phyloP scores from a whole-genome alignment of 768 basidiomycete species.

The Psilocybe sp. region DNA sequence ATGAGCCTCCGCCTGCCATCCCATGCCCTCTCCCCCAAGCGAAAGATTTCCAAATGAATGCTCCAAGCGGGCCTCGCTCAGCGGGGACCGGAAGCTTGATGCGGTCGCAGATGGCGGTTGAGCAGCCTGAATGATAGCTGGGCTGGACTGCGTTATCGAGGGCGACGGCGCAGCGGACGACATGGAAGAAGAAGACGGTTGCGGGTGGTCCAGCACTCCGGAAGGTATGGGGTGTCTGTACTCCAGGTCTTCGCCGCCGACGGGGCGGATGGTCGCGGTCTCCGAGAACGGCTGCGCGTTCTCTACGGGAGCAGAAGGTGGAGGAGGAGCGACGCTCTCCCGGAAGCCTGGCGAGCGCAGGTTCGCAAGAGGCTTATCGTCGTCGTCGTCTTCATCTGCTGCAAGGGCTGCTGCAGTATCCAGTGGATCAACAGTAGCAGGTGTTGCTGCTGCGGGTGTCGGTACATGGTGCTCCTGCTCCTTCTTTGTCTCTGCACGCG shows the following conservation, averaged over 20 bases:
- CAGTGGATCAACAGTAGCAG: slow-evolving; percentile 29
- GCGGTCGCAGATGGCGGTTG: slow-evolving; percentile 15
- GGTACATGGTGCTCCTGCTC: neutral
- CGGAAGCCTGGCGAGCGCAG: slow-evolving; percentile 50
- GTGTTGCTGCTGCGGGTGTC: slow-evolving; percentile 10
- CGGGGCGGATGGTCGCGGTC: slow-evolving; percentile 40
- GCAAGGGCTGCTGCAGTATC: slow-evolving; percentile 24
- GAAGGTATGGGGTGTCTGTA: neutral
- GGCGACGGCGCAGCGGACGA: slow-evolving; percentile 3
- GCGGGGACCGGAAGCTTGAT: slow-evolving; percentile 28
- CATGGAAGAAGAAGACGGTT: slow-evolving; percentile 18
- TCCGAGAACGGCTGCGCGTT: slow-evolving; percentile 31
- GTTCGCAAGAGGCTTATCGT: slow-evolving; percentile 25
- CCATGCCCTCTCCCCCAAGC: slow-evolving; percentile 32
- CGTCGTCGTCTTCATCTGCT: slow-evolving; percentile 33
- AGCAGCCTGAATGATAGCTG: slow-evolving; percentile 2
- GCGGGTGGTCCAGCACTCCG: neutral
- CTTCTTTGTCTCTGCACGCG: too few species aligned
- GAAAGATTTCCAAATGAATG: slow-evolving; percentile 36
- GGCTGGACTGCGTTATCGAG: slow-evolving; percentile 2
- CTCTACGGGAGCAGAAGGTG: neutral
- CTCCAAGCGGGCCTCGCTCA: slow-evolving; percentile 29
- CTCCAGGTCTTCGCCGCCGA: slow-evolving; percentile 18
- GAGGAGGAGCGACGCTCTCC: slow-evolving; percentile 37
- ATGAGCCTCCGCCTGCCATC: slow-evolving; percentile 49